Evolutionary conservation across 192 early-diverging fungal species (phyloP).

Genomic region (Mortierella antarctica): DNA sequence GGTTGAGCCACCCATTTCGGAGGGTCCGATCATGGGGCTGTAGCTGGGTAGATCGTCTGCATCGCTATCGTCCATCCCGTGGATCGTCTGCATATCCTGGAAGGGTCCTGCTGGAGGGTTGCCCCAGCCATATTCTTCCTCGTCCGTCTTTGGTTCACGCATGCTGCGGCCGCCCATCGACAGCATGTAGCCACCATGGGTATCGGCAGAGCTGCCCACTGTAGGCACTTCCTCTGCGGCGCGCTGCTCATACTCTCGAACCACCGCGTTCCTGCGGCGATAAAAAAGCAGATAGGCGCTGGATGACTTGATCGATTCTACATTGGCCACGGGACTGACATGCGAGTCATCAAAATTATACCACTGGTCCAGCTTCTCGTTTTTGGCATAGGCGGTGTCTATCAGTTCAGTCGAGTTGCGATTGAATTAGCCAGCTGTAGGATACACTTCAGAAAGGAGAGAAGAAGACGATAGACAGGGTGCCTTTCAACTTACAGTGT

Average conservation of each 20-base stretch:
- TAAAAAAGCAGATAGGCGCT: constrained; percentile 50
- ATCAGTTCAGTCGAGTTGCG: neutral
- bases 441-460: neutral
- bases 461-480: neutral
- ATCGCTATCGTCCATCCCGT: neutral
- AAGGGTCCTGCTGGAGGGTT: constrained; percentile 13
- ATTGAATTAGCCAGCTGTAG: neutral
- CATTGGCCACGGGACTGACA: constrained; percentile 51
- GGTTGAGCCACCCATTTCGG: constrained; percentile 25
- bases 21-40: constrained; percentile 19
- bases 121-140: constrained; percentile 24
- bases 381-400: constrained; percentile 76
- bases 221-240: constrained; percentile 1
- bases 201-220: neutral
- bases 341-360: constrained; percentile 88
- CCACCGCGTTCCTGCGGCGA: constrained; percentile 28
- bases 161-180: neutral
- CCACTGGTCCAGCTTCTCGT: constrained; percentile 75
- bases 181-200: neutral
- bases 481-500: constrained; percentile 60
- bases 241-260: constrained; percentile 36
- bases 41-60: constrained; percentile 5
- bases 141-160: constrained; percentile 1
- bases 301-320: constrained; percentile 37
- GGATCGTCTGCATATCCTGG: constrained; percentile 4